Base-by-base conservation (phyloP, 2,329 filamentous ascomycete genomes). In the Fusarium sp. region DNA sequence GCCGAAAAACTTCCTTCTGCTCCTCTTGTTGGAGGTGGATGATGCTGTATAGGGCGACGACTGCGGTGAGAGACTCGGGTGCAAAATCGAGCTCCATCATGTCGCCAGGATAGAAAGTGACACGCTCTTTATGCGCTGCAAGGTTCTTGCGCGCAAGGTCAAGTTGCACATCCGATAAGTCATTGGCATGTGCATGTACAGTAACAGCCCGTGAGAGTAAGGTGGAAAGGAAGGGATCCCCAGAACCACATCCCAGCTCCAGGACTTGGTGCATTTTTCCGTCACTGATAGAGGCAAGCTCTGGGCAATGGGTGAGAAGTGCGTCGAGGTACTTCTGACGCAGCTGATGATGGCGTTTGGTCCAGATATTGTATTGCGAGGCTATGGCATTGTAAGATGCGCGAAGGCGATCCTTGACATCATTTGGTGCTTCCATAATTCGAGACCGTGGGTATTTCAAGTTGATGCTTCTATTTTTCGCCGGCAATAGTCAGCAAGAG, bases 361-460 rank as follows among this genome's bases (percentile, higher is more conserved):
- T 74, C 69, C 71, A 74, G n/a, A 22, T 2, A 11, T 74, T 74
- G 42, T 74, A 74, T 9, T 51, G 62, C 8, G 42, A 36, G 3
- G 67, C 62, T 11, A 71, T 66, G 3, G 29, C 55, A 36, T 70
- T 62, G 5, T 70, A 70, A 7, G 67, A 70, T 11, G 36, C 33
- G 3, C 46, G 46, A 9, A 70, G 33, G 20, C 66, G 67, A 1
- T 66, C 38, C 3, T 70, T 70, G 1, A 70, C 1, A 10, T 57
- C 29, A 3, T 3, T 4, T 9, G 66, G 44, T 9, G 27, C 22
- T 14, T 56, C 38, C 59, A 69, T 64, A 27, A 14, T 10, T 46
- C 11, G 16, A n/a, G 22, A 55, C 20, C 2, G 51, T 33, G 1
- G 6, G 2, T 14, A 35, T 35, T 22, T 33, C 29, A 11, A 55